Conservation (phyloP, 164 flowering plant species). For the Dillenia suffruticosa region DNA sequence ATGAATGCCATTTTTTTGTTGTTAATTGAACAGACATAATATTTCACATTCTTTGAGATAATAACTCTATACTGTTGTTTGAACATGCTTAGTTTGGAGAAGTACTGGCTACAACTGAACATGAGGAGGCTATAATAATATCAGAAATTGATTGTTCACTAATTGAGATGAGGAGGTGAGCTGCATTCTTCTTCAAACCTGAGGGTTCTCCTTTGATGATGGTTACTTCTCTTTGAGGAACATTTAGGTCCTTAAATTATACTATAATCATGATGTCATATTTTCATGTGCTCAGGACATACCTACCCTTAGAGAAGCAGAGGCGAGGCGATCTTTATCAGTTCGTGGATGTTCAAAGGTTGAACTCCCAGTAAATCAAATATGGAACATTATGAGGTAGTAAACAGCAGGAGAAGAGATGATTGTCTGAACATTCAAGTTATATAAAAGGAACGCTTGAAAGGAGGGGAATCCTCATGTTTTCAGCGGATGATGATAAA, state of each 20-base stretch:
- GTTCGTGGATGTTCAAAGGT: slow-evolving; percentile 76
- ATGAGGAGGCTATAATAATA: slow-evolving; percentile 70
- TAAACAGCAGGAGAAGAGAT: too few species aligned
- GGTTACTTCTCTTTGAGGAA: not conserved
- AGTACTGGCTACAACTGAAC: slow-evolving; percentile 84
- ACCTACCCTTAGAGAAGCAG: slow-evolving; percentile 72
- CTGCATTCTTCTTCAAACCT: not conserved
- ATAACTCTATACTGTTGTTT: too few species aligned
- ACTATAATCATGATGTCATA: too few species aligned
- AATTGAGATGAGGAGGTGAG: slow-evolving; percentile 73
- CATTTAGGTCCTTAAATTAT: not conserved
- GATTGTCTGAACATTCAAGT: too few species aligned
- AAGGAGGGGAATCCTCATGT: too few species aligned
- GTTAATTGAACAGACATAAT: too few species aligned
- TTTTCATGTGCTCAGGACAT: slow-evolving; percentile 37
- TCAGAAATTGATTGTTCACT: slow-evolving; percentile 84
- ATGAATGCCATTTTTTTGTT: too few species aligned
- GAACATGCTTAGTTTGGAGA: slow-evolving; percentile 69
- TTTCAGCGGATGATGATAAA: too few species aligned
- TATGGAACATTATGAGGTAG: too few species aligned
- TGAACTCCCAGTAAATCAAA: slow-evolving; percentile 27
- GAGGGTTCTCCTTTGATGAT: not conserved
- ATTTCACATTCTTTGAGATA: too few species aligned
- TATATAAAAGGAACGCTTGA: too few species aligned
- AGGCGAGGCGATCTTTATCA: slow-evolving; percentile 91